Percentiles rank a stretch among this genome's conserved stretches.
Evolutionary conservation across 768 basidiomycete species (phyloP).

Genomic region (Tylopilus balloui): DNA sequence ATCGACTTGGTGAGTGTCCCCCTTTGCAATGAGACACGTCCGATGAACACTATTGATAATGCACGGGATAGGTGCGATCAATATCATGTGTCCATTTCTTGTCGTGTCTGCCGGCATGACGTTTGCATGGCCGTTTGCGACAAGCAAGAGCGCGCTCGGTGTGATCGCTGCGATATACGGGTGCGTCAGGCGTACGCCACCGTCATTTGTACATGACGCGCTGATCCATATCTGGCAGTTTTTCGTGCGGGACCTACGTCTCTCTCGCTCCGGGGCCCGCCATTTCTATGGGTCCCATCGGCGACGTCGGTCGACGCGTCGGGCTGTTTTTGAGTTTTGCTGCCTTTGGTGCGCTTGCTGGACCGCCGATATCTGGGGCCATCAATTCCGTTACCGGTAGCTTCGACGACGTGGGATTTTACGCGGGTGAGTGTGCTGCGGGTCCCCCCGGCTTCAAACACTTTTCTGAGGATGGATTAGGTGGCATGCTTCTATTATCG

Average conservation of each 20-base stretch:
- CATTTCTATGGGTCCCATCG: conserved; percentile 54
- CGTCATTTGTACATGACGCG: accelerated
- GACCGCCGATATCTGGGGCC: conserved; percentile 72
- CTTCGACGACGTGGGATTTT: conserved; percentile 36
- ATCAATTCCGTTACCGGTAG: conserved; percentile 51
- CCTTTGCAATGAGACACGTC: neutral
- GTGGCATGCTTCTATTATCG: conserved; percentile 39
- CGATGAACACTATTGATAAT: neutral
- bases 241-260: conserved; percentile 59
- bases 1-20: conserved; percentile 47
- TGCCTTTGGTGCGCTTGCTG: conserved; percentile 61
- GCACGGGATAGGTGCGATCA: conserved; percentile 50
- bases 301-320: conserved; percentile 59
- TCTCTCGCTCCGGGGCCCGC: conserved; percentile 53
- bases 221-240: conserved; percentile 33
- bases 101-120: conserved; percentile 53
- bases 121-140: conserved; percentile 66
- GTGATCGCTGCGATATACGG: conserved; percentile 61
- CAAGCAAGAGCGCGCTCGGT: conserved; percentile 41
- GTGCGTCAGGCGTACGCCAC: conserved; percentile 33
- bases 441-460: neutral
- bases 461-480: conserved; percentile 15
- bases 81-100: conserved; percentile 64
- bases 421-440: conserved; percentile 34
- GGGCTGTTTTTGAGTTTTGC: conserved; percentile 63